These are phyloP conservation scores for Plantago elongata DNA, from an alignment of 257 asterid genomes.

Conservation along the genomic window DNA sequence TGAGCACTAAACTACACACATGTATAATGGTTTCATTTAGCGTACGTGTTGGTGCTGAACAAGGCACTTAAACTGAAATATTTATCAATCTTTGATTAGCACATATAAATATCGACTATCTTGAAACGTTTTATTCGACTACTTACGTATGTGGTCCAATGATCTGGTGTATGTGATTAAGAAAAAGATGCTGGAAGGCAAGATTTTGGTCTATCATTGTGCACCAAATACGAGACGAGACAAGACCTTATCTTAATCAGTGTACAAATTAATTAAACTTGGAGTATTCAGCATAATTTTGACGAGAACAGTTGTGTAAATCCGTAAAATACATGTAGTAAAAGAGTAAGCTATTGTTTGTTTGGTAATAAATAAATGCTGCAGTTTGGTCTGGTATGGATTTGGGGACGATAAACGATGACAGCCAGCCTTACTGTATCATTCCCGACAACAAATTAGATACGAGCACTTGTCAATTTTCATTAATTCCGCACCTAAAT, in stretches of 20 bases:
- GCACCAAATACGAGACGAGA: slow-evolving; percentile 4
- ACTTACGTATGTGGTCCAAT: not conserved
- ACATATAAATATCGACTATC: no score
- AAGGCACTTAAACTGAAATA: no score
- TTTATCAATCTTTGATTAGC: no score
- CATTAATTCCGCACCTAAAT: slow-evolving; percentile 27
- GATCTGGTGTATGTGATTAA: not conserved
- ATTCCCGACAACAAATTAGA: slow-evolving; percentile 7
- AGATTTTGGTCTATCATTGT: slow-evolving; percentile 7
- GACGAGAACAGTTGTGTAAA: no score
- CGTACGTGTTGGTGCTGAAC: no score
- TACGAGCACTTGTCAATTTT: slow-evolving; percentile 25
- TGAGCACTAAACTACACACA: no score
- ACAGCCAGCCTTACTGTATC: not conserved
- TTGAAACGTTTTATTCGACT: not conserved
- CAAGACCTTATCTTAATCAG: not conserved
- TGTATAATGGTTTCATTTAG: no score
- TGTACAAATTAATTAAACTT: no score
- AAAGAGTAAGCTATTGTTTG: not conserved
- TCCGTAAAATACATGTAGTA: no score
- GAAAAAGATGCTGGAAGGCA: not conserved
- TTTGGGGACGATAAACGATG: slow-evolving; percentile 10
- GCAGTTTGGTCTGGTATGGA: slow-evolving; percentile 1
- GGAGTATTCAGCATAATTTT: no score
- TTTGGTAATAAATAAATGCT: not conserved